These are phyloP conservation scores for Oxyria digyna DNA, from an alignment of 148 eudicot species.

Conservation along the genomic window DNA sequence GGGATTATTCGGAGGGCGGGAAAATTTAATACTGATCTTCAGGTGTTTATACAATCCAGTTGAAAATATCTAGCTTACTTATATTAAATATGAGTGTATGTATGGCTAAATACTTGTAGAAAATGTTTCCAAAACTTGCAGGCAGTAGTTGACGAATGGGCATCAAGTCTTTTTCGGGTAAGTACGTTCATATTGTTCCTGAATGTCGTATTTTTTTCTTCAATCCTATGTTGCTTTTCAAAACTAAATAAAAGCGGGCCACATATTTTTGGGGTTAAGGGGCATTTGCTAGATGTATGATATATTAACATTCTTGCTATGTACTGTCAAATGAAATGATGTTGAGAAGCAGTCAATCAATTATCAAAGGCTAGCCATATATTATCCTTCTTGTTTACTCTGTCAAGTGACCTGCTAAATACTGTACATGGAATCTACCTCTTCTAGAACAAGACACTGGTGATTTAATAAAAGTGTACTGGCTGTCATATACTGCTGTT, in stretches of 20 bases:
- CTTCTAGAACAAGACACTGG: neutral
- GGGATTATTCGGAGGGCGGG: conserved; percentile 65
- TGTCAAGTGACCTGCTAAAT: neutral
- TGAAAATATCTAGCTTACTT: neutral
- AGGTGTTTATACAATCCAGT: conserved; percentile 31
- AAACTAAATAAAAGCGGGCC: neutral
- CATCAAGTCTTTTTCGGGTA: conserved; percentile 95
- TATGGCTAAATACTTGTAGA: neutral
- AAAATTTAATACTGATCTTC: conserved; percentile 86
- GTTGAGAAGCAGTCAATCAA: neutral
- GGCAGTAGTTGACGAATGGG: conserved; percentile 98
- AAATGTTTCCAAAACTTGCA: conserved; percentile 24
- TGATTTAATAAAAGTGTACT: neutral
- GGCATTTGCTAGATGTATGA: neutral
- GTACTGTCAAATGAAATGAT: neutral
- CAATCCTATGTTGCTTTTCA: neutral
- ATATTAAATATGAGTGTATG: neutral
- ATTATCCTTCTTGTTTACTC: too few species aligned
- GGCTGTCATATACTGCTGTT: neutral
- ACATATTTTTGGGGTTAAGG: neutral
- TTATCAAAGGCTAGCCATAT: too few species aligned
- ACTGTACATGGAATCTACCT: neutral
- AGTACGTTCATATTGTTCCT: conserved; percentile 1
- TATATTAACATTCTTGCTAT: neutral
- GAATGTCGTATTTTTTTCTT: neutral